These are phyloP conservation scores for Lactifluus hygrophoroides DNA, from an alignment of 768 basidiomycete species.

Conservation along the genomic window DNA sequence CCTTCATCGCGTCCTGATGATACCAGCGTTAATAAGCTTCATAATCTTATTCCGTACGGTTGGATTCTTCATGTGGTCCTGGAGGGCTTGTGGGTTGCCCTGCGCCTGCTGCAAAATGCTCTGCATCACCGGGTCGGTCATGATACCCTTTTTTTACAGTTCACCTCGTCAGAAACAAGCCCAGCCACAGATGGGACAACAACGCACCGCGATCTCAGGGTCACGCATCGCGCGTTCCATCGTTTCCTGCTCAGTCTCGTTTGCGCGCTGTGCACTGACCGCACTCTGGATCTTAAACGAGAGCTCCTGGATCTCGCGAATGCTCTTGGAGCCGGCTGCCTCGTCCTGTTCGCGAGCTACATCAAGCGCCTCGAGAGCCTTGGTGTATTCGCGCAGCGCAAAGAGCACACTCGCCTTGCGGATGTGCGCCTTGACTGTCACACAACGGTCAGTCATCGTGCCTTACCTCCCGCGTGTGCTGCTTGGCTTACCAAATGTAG, in stretches of 20 bases:
- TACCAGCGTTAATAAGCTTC: constrained; percentile 87
- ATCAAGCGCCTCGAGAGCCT: constrained; percentile 79
- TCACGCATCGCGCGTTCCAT: constrained; percentile 93
- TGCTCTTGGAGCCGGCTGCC: constrained; percentile 59
- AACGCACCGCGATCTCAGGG: constrained; percentile 83
- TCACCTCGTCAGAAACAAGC: neutral
- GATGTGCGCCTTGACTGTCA: constrained; percentile 85
- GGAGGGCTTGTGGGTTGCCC: constrained; percentile 74
- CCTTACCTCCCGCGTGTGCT: neutral
- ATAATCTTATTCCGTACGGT: constrained; percentile 70
- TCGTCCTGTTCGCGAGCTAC: constrained; percentile 68
- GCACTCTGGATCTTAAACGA: constrained; percentile 77
- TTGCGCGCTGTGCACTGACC: constrained; percentile 65
- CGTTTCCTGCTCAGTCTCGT: constrained; percentile 89
- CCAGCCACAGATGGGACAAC: neutral
- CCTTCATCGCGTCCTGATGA: constrained; percentile 75
- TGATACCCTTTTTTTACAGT: constrained; percentile 48
- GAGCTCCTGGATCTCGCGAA: constrained; percentile 72
- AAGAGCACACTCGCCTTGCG: constrained; percentile 82
- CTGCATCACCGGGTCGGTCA: constrained; percentile 90
- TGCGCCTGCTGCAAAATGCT: constrained; percentile 93
- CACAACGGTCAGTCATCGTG: neutral
- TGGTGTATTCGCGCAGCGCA: constrained; percentile 86
- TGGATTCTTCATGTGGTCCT: constrained; percentile 96
- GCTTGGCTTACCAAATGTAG: constrained; percentile 56